Base-by-base conservation (phyloP, 2,329 filamentous ascomycete genomes). In the Malbranchea zuffiana region DNA sequence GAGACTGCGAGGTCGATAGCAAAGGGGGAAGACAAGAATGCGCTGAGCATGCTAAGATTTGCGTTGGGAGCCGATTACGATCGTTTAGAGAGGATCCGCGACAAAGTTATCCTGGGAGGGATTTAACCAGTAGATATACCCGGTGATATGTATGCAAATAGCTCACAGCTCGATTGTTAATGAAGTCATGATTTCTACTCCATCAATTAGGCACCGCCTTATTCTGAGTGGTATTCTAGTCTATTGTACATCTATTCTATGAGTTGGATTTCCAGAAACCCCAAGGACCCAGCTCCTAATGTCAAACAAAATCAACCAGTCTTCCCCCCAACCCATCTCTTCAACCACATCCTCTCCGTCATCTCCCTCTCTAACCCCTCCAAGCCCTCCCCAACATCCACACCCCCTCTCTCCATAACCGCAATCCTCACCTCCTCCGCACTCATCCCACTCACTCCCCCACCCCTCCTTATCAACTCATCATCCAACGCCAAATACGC, bases 401-500 rank as follows among this genome's bases (percentile, higher is more conserved):
- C 51, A 17, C 57, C 59, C 3, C 79, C 82, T 10, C 81, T 69
- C 45, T 85, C 81, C 40, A 75, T 68, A 49, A 80, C 81, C 10
- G 83, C 83, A 41, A 84, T 69, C 42, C 63, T 61, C 13, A 86
- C 61, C 63, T 92, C 84, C 25, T 73, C 71, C 5, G 60, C 60
- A 45, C 70, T 69, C 48, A 92, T 61, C 15, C 60, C 69, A 3
- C 53, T 46, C 4, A 72, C 68, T 0, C 78, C 81, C 1, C 81
- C 82, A 31, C 74, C 71, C 24, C 67, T 62, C 12, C 68, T 50
- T 32, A 95, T 70, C 55, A 88, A 63, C 44, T 52, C 59, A 59
- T 92, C 84, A 60, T 95, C 87, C 24, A 68, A 60, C 30, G 69
- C 68, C 44, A 95, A 55, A 52, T 82, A 83, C 26, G 67, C 60